Evolutionary conservation across 1,284 basidiomycete species (phyloP).

Genomic region (Leccinum solheimii): DNA sequence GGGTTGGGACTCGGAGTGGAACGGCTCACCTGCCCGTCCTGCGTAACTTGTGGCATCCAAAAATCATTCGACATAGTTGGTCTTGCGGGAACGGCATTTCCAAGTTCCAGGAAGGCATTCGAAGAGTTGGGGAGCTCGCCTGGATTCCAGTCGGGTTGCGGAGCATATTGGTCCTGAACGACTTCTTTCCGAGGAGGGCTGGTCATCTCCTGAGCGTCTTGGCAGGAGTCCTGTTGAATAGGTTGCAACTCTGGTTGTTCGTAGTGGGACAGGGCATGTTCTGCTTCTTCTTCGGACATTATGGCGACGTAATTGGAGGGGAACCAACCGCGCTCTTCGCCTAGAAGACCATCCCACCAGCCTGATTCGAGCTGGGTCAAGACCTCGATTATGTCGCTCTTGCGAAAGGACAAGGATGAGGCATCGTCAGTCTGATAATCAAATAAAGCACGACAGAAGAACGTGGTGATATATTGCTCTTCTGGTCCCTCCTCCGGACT

Average conservation of each 20-base stretch:
- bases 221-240: conserved; percentile 13
- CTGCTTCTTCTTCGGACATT: conserved; percentile 80
- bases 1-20: neutral
- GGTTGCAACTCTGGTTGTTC: conserved; percentile 39
- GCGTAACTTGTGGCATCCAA: conserved; percentile 75
- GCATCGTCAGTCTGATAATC: conserved; percentile 88
- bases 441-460: conserved; percentile 92
- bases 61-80: conserved; percentile 63
- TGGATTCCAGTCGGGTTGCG: conserved; percentile 30
- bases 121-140: conserved; percentile 21
- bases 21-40: conserved; percentile 67
- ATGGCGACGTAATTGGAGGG: conserved; percentile 92
- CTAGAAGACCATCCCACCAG: conserved; percentile 98
- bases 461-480: conserved; percentile 61
- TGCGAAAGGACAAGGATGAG: conserved; percentile 85
- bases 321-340: conserved; percentile 93
- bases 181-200: conserved; percentile 13
- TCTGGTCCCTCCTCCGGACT: conserved; percentile 40
- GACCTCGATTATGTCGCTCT: conserved; percentile 92
- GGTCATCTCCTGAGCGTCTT: conserved; percentile 19
- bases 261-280: conserved; percentile 56
- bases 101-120: conserved; percentile 27
- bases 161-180: conserved; percentile 20
- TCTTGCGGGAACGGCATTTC: conserved; percentile 16
- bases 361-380: conserved; percentile 89